Conservation (phyloP, 139 green algal species). For the Chlamydomonas incerta region DNA sequence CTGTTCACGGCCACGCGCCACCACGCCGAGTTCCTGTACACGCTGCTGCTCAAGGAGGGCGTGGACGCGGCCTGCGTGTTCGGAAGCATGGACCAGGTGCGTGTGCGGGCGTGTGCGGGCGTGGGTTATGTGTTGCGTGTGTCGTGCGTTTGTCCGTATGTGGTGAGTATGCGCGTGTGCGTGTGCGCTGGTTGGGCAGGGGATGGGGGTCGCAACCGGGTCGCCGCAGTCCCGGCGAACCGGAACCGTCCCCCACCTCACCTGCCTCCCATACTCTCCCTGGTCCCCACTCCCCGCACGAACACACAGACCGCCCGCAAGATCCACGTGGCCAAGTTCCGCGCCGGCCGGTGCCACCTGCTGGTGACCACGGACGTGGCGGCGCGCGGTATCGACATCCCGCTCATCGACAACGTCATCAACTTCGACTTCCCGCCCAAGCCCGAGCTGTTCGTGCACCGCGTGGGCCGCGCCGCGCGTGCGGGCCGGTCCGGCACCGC, state of each 20-base stretch:
- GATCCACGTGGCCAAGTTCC: slow-evolving; percentile 95
- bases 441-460: slow-evolving; percentile 97
- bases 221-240: no score
- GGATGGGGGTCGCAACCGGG: no score
- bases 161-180: no score
- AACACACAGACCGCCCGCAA: slow-evolving; percentile 95
- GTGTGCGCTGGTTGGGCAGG: no score
- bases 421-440: slow-evolving; percentile 97
- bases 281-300: no score
- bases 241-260: background rate
- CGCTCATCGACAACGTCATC: slow-evolving; percentile 98
- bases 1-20: slow-evolving; percentile 94
- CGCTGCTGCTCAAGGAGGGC: slow-evolving; percentile 80
- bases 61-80: slow-evolving; percentile 83
- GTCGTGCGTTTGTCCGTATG: no score
- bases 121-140: background rate
- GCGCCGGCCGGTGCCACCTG: slow-evolving; percentile 64
- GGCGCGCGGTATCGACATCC: slow-evolving; percentile 98
- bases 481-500: slow-evolving; percentile 63
- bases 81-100: slow-evolving; percentile 94
- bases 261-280: background rate
- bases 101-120: background rate
- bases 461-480: slow-evolving; percentile 87
- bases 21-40: slow-evolving; percentile 93
- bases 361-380: slow-evolving; percentile 98